Evolutionary conservation across 2,329 filamentous ascomycete genomes (phyloP).

Genomic region (Fusarium mangiferae): DNA sequence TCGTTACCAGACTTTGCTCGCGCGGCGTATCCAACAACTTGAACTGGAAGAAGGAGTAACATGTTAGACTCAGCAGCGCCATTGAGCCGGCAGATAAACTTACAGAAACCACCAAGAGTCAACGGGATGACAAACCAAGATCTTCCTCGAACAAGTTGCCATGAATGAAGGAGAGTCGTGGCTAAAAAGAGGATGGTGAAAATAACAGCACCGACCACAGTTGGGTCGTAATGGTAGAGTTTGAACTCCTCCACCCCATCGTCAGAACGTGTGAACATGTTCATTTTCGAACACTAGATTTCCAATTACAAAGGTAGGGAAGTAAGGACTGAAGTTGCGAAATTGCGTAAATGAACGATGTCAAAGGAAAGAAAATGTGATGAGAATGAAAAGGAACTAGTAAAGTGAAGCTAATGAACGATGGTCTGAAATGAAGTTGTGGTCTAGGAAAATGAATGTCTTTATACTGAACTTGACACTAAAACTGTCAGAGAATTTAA

Average conservation of each 20-base stretch:
- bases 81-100: background rate
- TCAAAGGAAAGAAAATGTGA: background rate
- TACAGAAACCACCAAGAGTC: background rate
- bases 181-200: background rate
- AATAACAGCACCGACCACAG: background rate
- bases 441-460: background rate
- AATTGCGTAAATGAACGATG: too few relatives aligned
- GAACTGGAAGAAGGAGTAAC: background rate
- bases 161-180: background rate
- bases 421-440: accelerated
- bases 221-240: slow-evolving; percentile 4
- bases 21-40: slow-evolving; percentile 1
- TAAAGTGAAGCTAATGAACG: background rate
- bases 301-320: background rate
- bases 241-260: background rate
- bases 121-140: slow-evolving; percentile 7
- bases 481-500: background rate
- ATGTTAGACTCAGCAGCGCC: background rate
- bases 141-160: background rate
- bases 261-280: background rate
- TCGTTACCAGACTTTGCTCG: slow-evolving; percentile 4
- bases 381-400: background rate
- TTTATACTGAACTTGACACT: background rate
- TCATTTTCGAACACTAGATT: background rate
- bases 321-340: background rate